These are phyloP conservation scores for Microcos paniculata DNA, from an alignment of 345 rosid genomes.

Conservation along the genomic window DNA sequence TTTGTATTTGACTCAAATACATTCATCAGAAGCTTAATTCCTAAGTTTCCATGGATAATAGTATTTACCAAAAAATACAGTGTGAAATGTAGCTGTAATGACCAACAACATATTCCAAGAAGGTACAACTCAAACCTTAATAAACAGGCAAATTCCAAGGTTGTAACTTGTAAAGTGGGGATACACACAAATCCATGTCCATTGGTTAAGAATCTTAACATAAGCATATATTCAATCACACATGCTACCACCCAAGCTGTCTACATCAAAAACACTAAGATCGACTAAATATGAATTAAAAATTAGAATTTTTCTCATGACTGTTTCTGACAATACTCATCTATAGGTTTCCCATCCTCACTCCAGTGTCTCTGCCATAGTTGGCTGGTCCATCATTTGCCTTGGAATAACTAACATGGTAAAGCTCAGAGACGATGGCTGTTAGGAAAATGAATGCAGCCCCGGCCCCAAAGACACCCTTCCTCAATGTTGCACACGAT, in stretches of 20 bases:
- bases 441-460: constrained; percentile 81
- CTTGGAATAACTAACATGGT: constrained; percentile 62
- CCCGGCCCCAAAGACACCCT: constrained; percentile 88
- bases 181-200: background rate
- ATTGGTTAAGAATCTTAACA: background rate
- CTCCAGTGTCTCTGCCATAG: constrained; percentile 52
- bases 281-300: constrained; percentile 15
- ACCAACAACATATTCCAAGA: background rate
- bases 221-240: background rate
- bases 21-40: no score
- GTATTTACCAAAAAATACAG: no score
- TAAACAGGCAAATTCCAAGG: background rate
- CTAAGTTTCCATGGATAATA: no score
- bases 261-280: background rate
- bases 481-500: constrained; percentile 62
- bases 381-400: constrained; percentile 42
- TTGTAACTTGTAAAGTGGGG: background rate
- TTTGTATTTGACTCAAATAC: no score
- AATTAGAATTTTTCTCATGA: background rate
- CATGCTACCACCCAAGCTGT: background rate
- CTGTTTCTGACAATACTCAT: background rate
- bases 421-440: constrained; percentile 74
- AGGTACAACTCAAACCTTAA: background rate
- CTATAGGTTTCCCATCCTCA: constrained; percentile 76
- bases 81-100: no score